Evolutionary conservation across 208 protist genomes (phyloP).

Genomic region (Trichomonas tenax): DNA sequence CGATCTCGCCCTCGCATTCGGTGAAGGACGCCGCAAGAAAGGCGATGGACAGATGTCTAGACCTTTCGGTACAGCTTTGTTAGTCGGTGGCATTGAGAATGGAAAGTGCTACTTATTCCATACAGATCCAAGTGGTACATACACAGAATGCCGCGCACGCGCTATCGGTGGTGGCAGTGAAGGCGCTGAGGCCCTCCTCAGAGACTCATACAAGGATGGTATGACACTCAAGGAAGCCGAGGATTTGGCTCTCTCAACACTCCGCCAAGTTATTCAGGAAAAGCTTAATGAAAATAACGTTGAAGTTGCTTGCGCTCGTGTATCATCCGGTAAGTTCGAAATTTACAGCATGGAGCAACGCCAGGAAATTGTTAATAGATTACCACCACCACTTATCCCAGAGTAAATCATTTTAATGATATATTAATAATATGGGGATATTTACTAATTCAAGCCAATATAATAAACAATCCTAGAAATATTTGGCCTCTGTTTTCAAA

Average conservation of each 20-base stretch:
- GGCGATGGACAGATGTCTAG: background rate
- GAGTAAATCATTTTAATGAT: background rate
- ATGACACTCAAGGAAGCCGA: conserved; percentile 15
- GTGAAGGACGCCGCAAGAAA: background rate
- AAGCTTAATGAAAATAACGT: conserved; percentile 20
- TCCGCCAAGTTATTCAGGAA: conserved; percentile 15
- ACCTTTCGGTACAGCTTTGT: background rate
- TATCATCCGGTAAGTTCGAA: background rate
- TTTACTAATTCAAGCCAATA: too few species aligned
- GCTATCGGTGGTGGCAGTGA: conserved; percentile 93
- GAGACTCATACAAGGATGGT: conserved; percentile 76
- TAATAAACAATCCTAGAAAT: too few species aligned
- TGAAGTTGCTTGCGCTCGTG: conserved; percentile 6
- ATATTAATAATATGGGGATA: background rate
- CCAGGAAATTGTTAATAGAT: background rate
- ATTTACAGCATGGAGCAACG: background rate
- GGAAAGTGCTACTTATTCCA: conserved; percentile 56
- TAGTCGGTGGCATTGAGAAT: background rate
- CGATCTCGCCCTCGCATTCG: conserved; percentile 84
- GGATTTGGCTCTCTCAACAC: background rate
- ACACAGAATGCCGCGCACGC: conserved; percentile 80
- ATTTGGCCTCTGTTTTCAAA: too few species aligned
- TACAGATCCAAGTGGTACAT: conserved; percentile 90
- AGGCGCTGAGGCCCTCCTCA: conserved; percentile 84
- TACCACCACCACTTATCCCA: conserved; percentile 3